phyloP scores from a whole-genome alignment of 306 rosid species.

The Leucaena leucocephala region DNA sequence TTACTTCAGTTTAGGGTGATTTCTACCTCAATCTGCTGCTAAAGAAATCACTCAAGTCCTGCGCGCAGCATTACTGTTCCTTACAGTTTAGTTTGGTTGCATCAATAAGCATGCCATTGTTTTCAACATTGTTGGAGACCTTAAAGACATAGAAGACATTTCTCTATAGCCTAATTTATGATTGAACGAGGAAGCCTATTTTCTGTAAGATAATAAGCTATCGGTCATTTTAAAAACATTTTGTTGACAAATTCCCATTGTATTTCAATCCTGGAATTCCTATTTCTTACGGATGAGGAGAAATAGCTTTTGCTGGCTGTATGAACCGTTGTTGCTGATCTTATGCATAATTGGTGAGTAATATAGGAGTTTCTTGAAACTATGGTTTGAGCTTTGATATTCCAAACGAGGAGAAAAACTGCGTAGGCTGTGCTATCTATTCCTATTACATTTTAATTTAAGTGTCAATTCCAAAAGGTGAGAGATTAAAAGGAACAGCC shows the following conservation, averaged over 20 bases:
- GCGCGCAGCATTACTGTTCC: not conserved
- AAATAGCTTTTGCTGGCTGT: not conserved
- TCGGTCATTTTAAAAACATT: not conserved
- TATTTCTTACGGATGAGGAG: not conserved
- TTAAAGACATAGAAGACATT: not conserved
- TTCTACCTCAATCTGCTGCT: not conserved
- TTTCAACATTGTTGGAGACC: not conserved
- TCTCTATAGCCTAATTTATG: constrained; percentile 6
- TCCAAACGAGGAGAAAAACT: not conserved
- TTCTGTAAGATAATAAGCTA: constrained; percentile 18
- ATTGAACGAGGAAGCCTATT: constrained; percentile 16
- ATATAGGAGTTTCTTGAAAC: not conserved
- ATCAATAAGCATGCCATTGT: not conserved
- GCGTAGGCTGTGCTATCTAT: not conserved
- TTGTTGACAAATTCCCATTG: not conserved
- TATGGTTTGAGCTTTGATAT: not conserved
- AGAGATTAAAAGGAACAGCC: not conserved
- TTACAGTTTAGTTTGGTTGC: constrained; percentile 19
- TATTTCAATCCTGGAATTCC: not conserved
- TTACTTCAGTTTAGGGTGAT: not conserved
- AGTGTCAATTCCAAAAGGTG: not conserved
- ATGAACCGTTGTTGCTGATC: not conserved
- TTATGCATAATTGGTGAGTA: not conserved
- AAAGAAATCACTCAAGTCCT: not conserved
- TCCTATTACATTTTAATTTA: not conserved